phyloP scores from a whole-genome alignment of 257 asterid genomes.

The Forsythia viridissima region DNA sequence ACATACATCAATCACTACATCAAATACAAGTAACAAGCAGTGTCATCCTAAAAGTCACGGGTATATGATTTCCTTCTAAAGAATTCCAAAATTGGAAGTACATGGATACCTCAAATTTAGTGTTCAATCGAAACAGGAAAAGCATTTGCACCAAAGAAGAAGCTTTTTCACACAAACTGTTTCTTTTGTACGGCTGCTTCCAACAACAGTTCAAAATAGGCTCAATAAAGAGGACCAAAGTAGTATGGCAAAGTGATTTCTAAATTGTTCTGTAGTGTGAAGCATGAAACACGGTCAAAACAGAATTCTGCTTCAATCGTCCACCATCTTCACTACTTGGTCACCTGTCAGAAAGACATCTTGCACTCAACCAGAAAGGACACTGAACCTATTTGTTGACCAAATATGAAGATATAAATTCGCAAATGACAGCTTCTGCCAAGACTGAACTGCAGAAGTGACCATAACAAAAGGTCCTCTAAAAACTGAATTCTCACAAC shows the following conservation, averaged over 20 bases:
- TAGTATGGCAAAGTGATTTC: not conserved
- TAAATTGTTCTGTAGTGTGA: constrained; percentile 6
- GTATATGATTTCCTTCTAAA: not conserved
- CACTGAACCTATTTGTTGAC: constrained; percentile 1
- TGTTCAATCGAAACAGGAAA: not conserved
- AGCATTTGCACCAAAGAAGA: not conserved
- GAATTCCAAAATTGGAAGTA: not conserved
- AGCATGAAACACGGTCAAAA: not conserved
- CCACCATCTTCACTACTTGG: constrained; percentile 11
- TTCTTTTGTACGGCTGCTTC: not conserved
- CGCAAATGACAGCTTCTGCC: constrained; percentile 16
- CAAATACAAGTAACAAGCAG: not conserved
- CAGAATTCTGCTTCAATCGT: not conserved
- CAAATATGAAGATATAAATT: constrained; percentile 9
- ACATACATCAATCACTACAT: not conserved
- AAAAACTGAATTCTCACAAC: constrained; percentile 3
- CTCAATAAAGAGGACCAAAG: not conserved
- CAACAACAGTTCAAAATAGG: constrained; percentile 4
- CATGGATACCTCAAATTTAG: constrained; percentile 8
- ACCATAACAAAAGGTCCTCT: constrained; percentile 16
- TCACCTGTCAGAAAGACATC: constrained; percentile 9
- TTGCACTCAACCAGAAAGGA: constrained; percentile 12
- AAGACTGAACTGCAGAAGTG: constrained; percentile 5
- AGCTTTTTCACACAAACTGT: not conserved
- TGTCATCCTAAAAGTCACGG: not conserved